Conservation (phyloP, 1,284 basidiomycete species). For the Marasmius tenuissimus region DNA sequence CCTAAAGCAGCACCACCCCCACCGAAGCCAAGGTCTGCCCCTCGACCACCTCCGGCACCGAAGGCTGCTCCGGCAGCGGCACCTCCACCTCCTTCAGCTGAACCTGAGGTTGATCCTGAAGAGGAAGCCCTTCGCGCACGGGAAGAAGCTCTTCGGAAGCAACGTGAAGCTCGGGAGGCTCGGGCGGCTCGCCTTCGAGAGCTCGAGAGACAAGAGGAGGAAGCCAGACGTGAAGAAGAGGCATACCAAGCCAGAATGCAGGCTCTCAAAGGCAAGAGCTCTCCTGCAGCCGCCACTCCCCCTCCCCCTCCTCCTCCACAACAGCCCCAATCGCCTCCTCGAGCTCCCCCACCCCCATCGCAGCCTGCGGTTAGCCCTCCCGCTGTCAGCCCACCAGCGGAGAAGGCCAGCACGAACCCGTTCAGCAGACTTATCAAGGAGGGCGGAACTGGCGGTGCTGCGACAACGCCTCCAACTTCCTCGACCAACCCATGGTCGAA, state of each 20-base stretch:
- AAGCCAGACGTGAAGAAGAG: constrained; percentile 64
- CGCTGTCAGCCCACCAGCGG: constrained; percentile 25
- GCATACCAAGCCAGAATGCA: constrained; percentile 49
- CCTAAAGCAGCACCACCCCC: constrained; percentile 45
- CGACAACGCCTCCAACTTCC: constrained; percentile 31
- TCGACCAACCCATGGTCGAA: constrained; percentile 65
- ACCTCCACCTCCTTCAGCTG: constrained; percentile 35
- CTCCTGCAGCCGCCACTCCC: constrained; percentile 29
- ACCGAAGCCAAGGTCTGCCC: constrained; percentile 28
- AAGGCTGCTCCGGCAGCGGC: constrained; percentile 31
- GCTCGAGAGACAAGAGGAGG: constrained; percentile 74
- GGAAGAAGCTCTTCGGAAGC: constrained; percentile 68
- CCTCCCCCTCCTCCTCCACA: constrained; percentile 27
- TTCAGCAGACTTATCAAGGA: constrained; percentile 67
- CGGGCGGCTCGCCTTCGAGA: constrained; percentile 62
- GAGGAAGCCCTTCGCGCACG: constrained; percentile 61
- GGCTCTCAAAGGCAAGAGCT: constrained; percentile 44
- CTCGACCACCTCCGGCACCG: constrained; percentile 25
- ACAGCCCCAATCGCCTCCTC: neutral
- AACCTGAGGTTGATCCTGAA: constrained; percentile 55
- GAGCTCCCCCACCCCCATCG: constrained; percentile 18
- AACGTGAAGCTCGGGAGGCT: constrained; percentile 63
- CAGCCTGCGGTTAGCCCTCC: constrained; percentile 25
- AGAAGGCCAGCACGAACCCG: constrained; percentile 59
- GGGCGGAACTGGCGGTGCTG: constrained; percentile 31